Evolutionary conservation across 2,329 filamentous ascomycete species (phyloP), one percentile per base, ranked within the genome.

Genomic region (Simplicillium aogashimaense): DNA sequence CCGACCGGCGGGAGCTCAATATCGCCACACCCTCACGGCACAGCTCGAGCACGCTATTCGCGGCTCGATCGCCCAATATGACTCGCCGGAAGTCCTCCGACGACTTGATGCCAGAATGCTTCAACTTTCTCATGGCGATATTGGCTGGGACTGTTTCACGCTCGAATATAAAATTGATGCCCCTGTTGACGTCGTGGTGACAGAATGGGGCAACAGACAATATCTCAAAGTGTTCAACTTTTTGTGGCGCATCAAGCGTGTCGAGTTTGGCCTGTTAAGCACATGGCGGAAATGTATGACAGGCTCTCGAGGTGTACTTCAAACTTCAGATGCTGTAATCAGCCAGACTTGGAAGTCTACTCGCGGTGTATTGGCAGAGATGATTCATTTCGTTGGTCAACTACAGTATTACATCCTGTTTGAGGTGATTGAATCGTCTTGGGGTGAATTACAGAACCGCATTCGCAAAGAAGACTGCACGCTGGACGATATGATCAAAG

Each of bases 191-290:
- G 92, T 98, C 20, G 89, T 98, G 36, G 88, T 98, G 31, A 97
- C 90, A 1, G 87, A 94, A 33, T 95, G 89, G 78, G 89, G 88
- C 35, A 90, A 86, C 49, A 85, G 90, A 16, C 90, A 98, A 57
- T 98, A 98, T 57, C 81, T 98, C 51, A 97, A 97, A 58, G 87
- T 98, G 9, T 98, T 98, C 74, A 98, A 98, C 63, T 95, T 98
- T 56, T 74, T 98, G 3, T 98, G 92, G 90, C 83, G 92, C 46
- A 87, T 98, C 55, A 98, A 98, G 65, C 83, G 92, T 20, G 92
- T 98, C 38, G 92, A 98, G 55, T 98, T 97, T 54, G 89, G 86
- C 0, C 75, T 98, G 2, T 77, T 83, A 5, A 87, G 84, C 11
- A 92, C 87, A 32, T 98, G 92, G 89, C 81, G 92, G 42, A 84